Evolutionary conservation across 2,329 filamentous ascomycete genomes (phyloP).

Genomic region (Sclerotinia borealis): DNA sequence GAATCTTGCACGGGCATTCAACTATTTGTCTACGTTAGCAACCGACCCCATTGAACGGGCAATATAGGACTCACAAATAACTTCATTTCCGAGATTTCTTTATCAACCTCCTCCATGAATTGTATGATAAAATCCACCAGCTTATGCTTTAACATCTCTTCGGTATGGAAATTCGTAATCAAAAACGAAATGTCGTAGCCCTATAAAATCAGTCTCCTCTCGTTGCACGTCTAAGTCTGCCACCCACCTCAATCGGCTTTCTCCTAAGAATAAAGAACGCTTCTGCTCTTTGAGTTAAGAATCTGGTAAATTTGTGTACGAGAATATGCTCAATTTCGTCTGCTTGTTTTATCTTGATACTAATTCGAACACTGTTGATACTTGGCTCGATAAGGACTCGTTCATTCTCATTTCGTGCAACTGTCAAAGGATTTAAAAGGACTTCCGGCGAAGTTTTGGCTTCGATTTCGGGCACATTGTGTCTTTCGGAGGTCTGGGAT

Average conservation of each 20-base stretch:
- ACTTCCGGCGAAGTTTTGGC: slow-evolving; percentile 89
- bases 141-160: slow-evolving; percentile 98
- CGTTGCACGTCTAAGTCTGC: not conserved
- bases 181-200: slow-evolving; percentile 98
- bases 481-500: slow-evolving; percentile 90
- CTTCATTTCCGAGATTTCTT: slow-evolving; percentile 99
- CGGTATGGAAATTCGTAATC: slow-evolving; percentile 97
- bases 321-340: slow-evolving; percentile 98
- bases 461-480: slow-evolving; percentile 98
- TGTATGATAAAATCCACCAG: slow-evolving; percentile 98
- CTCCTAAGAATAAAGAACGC: slow-evolving; percentile 93
- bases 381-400: slow-evolving; percentile 92
- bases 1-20: slow-evolving; percentile 95
- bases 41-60: not conserved
- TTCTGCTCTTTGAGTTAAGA: slow-evolving; percentile 92
- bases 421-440: slow-evolving; percentile 80
- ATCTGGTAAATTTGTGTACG: slow-evolving; percentile 96
- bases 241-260: slow-evolving; percentile 81
- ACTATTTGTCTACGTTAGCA: slow-evolving; percentile 46
- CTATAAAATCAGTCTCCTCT: slow-evolving; percentile 39
- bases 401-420: slow-evolving; percentile 96
- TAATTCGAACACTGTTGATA: slow-evolving; percentile 94
- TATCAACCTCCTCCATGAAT: slow-evolving; percentile 99
- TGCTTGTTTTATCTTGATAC: slow-evolving; percentile 98
- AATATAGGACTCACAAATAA: slow-evolving; percentile 75